phyloP scores from a whole-genome alignment of 2,329 filamentous ascomycete genomes.

The Calonectria hawksworthii region DNA sequence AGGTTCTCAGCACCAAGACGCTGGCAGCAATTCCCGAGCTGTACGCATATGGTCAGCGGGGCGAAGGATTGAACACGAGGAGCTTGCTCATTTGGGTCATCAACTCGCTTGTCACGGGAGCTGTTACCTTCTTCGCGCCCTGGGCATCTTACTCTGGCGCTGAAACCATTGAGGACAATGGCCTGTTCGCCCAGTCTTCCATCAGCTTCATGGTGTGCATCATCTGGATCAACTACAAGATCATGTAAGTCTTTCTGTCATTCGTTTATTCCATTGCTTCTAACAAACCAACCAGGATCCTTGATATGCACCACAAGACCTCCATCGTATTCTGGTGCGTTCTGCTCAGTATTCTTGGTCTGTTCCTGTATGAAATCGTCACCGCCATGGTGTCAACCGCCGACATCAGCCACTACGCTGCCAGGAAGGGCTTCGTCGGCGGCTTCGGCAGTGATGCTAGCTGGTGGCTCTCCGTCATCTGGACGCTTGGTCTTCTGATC shows the following conservation, averaged over 20 bases:
- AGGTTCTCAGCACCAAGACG: conserved; percentile 86
- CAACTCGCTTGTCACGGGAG: conserved; percentile 79
- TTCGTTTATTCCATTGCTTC: not conserved
- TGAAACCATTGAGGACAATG: conserved; percentile 71
- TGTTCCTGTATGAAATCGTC: conserved; percentile 81
- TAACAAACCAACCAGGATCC: conserved; percentile 59
- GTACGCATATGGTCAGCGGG: conserved; percentile 85
- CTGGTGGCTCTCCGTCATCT: conserved; percentile 68
- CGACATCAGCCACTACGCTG: conserved; percentile 71
- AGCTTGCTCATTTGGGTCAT: conserved; percentile 85
- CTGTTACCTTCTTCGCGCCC: conserved; percentile 78
- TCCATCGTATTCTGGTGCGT: conserved; percentile 72
- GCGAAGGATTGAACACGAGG: conserved; percentile 78
- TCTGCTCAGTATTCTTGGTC: conserved; percentile 73
- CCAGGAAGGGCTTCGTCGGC: conserved; percentile 74
- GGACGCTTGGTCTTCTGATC: not conserved
- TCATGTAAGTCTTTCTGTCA: conserved; percentile 71
- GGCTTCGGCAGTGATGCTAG: conserved; percentile 76
- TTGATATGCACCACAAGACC: conserved; percentile 85
- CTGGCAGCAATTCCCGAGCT: conserved; percentile 91
- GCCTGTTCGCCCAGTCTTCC: conserved; percentile 81
- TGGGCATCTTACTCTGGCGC: conserved; percentile 65
- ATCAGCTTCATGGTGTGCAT: conserved; percentile 80
- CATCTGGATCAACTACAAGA: conserved; percentile 80
- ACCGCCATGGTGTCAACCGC: conserved; percentile 73